A percentile compares a stretch with the other conserved stretches of the same genome.
Conservation (phyloP, 768 basidiomycete genomes). For the Daedaleopsis nitida region DNA sequence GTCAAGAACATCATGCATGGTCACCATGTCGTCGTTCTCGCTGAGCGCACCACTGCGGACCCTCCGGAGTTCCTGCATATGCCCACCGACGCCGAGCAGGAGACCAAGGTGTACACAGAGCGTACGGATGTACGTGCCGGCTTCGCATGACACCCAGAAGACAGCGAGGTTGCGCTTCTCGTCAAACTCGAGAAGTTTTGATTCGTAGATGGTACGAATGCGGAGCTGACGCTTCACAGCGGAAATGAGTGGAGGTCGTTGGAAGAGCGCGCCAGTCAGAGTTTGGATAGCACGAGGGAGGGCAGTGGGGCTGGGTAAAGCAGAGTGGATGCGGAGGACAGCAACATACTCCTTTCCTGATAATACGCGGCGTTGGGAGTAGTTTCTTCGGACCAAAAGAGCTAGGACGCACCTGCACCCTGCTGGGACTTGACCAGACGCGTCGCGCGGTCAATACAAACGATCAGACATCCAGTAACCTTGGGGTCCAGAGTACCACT, state of each 20-base stretch:
- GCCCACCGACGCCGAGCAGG: constrained; percentile 94
- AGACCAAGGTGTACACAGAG: constrained; percentile 97
- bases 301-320: constrained; percentile 76
- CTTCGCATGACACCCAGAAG: constrained; percentile 99
- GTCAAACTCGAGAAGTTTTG: constrained; percentile 94
- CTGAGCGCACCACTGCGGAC: constrained; percentile 96
- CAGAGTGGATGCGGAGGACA: constrained; percentile 89
- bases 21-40: constrained; percentile 97
- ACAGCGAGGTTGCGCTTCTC: constrained; percentile 95
- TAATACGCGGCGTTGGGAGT: not conserved
- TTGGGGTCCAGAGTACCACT: constrained; percentile 99
- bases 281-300: constrained; percentile 95
- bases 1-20: constrained; percentile 99
- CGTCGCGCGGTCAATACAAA: constrained; percentile 98
- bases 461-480: constrained; percentile 97
- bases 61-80: constrained; percentile 98
- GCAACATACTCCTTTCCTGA: constrained; percentile 98
- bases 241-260: constrained; percentile 97
- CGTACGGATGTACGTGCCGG: constrained; percentile 95
- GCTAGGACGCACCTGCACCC: constrained; percentile 73
- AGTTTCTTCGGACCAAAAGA: not conserved
- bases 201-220: constrained; percentile 96
- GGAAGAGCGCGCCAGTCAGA: constrained; percentile 96
- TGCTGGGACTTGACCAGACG: constrained; percentile 98
- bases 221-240: constrained; percentile 98